A percentile compares a stretch with the other conserved stretches of the same genome.
Evolutionary conservation across 257 asterid genomes (phyloP).

Genomic region (Capsicum rhomboideum): DNA sequence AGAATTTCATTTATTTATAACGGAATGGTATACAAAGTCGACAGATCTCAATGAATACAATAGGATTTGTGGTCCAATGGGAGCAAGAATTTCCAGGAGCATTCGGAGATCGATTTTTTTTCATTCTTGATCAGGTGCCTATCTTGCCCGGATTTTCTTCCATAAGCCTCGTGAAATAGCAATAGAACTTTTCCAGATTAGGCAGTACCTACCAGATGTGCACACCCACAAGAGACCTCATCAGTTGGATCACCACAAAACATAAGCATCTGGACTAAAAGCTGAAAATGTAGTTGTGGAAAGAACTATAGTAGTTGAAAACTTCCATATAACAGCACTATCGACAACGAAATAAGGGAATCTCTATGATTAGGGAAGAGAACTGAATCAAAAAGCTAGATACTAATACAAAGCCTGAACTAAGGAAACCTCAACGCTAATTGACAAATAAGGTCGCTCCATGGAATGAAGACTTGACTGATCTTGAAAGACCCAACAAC

Average conservation of each 20-base stretch:
- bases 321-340: background rate
- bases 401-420: background rate
- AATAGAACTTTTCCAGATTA: too few relatives aligned
- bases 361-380: background rate
- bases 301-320: background rate
- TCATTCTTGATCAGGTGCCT: too few relatives aligned
- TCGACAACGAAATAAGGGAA: background rate
- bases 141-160: too few relatives aligned
- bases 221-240: background rate
- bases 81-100: too few relatives aligned
- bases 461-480: background rate
- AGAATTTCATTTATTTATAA: too few relatives aligned
- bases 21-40: too few relatives aligned
- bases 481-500: background rate
- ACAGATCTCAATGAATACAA: too few relatives aligned
- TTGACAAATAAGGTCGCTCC: background rate
- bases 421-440: background rate
- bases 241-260: background rate
- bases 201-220: background rate
- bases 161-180: too few relatives aligned
- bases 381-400: background rate
- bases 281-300: background rate
- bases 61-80: too few relatives aligned
- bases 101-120: too few relatives aligned
- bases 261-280: background rate